Base-by-base conservation (phyloP, 192 early-diverging fungal genomes). In the Coemansia asiatica region DNA sequence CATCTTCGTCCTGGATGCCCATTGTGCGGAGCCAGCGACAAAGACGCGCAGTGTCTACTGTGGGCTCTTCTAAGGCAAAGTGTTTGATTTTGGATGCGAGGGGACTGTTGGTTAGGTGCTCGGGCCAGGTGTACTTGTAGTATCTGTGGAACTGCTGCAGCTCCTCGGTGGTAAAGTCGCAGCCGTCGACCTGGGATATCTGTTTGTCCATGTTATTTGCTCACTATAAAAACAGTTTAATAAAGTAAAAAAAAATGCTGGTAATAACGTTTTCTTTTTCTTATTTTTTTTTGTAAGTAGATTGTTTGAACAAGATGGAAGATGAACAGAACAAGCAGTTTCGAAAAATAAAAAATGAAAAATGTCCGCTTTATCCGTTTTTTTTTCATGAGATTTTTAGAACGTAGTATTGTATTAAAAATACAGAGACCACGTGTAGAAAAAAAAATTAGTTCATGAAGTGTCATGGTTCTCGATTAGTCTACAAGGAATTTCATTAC, bases 61-160 rank as follows among this genome's bases (percentile, higher is more conserved):
- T 12, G 0, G 60, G 28, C 49, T 74, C 68, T 2, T 63, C 27
- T 0, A 31, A 13, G 8, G 51, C 26, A 60, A 67, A 80, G 62
- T 80, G 64, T 21, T 56, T 44, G 59, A 80, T 74, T 7, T 67
- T 68, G 54, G 70, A 51, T 57, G 29, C 62, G 10, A 71, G 56
- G 1, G 63, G 25, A 0, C 60, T 35, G 26, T 35, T n/a, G 16
- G 27, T 12, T 23, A 70, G 38, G 7, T 31, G 38, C 2, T 63
- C 36, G 2, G 44, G 16, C 71, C 71, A 80, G 16, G 63, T 35
- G 60, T 61, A 64, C 66, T 66, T 67, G 68, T 68, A 80, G 65
- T 68, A 80, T 10, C 40, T 10, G 49, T 80, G 77, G 66, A 74
- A 80, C 62, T 38, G 77, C 64, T 74, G 72, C n/a, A 80, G 72